phyloP scores from a whole-genome alignment of 2,329 filamentous ascomycete species.

The Corniculantispora saksenae region DNA sequence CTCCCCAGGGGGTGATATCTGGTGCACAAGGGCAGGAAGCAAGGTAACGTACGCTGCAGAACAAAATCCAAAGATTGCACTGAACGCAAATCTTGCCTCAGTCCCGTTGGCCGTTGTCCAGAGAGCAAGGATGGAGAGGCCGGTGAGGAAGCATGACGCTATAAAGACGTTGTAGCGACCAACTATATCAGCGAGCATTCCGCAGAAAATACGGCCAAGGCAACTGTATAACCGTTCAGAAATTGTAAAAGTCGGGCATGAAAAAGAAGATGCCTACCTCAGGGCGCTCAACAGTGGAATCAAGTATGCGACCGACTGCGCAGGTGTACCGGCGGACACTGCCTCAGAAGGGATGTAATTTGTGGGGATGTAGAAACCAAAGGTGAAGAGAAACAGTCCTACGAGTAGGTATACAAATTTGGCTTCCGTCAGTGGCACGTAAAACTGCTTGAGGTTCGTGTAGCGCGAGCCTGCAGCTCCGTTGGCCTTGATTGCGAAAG shows the following conservation, averaged over 20 bases:
- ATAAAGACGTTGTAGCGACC: conserved; percentile 37
- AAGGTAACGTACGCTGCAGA: conserved; percentile 33
- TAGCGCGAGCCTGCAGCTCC: conserved; percentile 29
- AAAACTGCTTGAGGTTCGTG: too few relatives aligned
- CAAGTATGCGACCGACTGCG: too few relatives aligned
- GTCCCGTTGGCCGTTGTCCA: conserved; percentile 32
- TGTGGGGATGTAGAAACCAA: conserved; percentile 34
- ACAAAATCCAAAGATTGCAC: conserved; percentile 31
- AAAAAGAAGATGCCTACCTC: too few relatives aligned
- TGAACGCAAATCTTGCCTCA: conserved; percentile 29
- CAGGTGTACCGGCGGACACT: conserved; percentile 22
- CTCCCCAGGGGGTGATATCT: conserved; percentile 54
- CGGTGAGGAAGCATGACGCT: conserved; percentile 43
- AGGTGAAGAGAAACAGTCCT: conserved; percentile 31
- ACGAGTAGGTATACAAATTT: conserved; percentile 28
- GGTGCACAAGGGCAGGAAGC: conserved; percentile 32
- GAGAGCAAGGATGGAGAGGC: conserved; percentile 34
- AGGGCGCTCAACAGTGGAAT: too few relatives aligned
- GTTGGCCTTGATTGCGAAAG: conserved; percentile 19
- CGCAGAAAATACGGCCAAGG: conserved; percentile 27
- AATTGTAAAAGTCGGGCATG: too few relatives aligned
- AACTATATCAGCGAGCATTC: conserved; percentile 27
- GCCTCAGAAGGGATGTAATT: conserved; percentile 28
- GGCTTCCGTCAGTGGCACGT: conserved; percentile 30
- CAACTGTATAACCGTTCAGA: too few relatives aligned